Conservation (phyloP, 495 filamentous ascomycete species). For the Chaetomium fimeti region DNA sequence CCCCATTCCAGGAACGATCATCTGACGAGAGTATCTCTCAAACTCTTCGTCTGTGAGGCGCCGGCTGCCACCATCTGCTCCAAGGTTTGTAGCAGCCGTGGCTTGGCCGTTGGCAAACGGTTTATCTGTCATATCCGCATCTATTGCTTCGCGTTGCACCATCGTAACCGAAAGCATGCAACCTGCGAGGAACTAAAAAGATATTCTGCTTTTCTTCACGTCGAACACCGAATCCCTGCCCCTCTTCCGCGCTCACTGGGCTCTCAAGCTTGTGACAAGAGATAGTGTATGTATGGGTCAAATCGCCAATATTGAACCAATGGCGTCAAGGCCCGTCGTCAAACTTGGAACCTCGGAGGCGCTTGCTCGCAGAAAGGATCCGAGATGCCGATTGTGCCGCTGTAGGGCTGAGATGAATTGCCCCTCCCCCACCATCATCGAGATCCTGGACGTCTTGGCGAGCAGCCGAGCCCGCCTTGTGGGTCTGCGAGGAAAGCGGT, state of each 20-base stretch:
- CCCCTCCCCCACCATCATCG: constrained; percentile 24
- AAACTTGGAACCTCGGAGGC: background rate
- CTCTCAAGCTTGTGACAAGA: no score
- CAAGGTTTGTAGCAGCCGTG: background rate
- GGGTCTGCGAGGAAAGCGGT: constrained; percentile 24
- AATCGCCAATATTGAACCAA: background rate
- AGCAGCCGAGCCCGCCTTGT: background rate
- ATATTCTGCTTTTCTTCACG: no score
- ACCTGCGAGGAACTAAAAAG: no score
- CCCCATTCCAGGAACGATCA: constrained; percentile 85
- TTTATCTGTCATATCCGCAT: background rate
- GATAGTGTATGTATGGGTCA: no score
- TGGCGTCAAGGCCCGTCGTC: background rate
- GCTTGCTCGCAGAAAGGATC: background rate
- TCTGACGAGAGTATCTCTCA: constrained; percentile 80
- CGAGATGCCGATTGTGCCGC: background rate
- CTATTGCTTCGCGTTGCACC: background rate
- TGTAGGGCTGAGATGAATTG: constrained; percentile 28
- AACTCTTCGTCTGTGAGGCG: constrained; percentile 34
- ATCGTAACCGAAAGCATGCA: no score
- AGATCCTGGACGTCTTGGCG: constrained; percentile 16
- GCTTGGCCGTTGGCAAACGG: background rate
- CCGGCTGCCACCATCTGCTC: constrained; percentile 1
- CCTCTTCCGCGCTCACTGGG: no score
- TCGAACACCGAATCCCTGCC: no score